Percentiles rank a stretch among this genome's conserved stretches.
Conservation (phyloP, 768 basidiomycete genomes). For the Xerocomus brunneocitrinus region DNA sequence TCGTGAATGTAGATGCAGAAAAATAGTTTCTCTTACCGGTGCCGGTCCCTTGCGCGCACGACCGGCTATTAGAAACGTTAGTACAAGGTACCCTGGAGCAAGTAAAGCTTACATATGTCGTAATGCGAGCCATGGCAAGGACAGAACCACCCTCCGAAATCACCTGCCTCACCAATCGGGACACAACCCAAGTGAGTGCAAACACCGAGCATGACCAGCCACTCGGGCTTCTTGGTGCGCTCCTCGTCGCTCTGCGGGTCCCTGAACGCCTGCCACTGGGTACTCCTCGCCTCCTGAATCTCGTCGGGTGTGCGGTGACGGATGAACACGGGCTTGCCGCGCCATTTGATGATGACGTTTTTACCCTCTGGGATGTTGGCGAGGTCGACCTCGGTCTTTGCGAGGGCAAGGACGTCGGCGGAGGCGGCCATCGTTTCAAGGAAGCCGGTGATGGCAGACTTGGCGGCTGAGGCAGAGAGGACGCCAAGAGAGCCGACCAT, state of each 20-base stretch:
- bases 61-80: conserved; percentile 55
- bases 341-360: conserved; percentile 98
- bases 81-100: neutral
- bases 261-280: conserved; percentile 82
- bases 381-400: conserved; percentile 96
- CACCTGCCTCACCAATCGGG: conserved; percentile 95
- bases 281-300: conserved; percentile 84
- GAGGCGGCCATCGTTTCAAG: conserved; percentile 95
- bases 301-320: conserved; percentile 90
- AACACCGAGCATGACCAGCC: conserved; percentile 89
- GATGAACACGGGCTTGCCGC: conserved; percentile 99
- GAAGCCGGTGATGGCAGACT: conserved; percentile 91
- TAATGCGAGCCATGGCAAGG: conserved; percentile 99
- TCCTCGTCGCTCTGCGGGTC: conserved; percentile 91
- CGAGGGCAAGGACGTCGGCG: conserved; percentile 95
- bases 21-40: conserved; percentile 54
- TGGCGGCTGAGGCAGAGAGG: conserved; percentile 90
- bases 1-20: neutral
- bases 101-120: conserved; percentile 72
- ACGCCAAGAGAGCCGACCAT: conserved; percentile 91
- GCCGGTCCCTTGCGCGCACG: conserved; percentile 96
- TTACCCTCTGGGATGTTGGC: conserved; percentile 91
- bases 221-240: conserved; percentile 91
- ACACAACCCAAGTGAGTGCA: conserved; percentile 99
- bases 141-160: conserved; percentile 99